A percentile compares a stretch with the other conserved stretches of the same genome.
These are phyloP conservation scores for Lithocarpus polystachyus DNA, from an alignment of 306 rosid genomes.

Conservation along the genomic window DNA sequence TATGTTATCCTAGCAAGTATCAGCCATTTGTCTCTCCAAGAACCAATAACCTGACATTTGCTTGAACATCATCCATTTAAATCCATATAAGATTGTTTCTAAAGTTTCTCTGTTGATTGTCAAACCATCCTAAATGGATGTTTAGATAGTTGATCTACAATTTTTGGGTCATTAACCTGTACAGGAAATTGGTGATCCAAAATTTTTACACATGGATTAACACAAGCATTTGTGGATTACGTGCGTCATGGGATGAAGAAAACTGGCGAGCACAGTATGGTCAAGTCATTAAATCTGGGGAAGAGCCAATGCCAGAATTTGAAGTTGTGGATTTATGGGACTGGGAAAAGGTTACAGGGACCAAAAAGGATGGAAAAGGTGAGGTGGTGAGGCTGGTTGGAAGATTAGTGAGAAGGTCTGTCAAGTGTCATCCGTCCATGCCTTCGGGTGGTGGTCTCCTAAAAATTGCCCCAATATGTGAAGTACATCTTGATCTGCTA, in stretches of 20 bases:
- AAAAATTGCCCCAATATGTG: slow-evolving; percentile 76
- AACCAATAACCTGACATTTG: slow-evolving; percentile 7
- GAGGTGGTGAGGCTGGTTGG: slow-evolving; percentile 58
- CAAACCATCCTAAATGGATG: neutral
- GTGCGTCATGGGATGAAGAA: slow-evolving; percentile 67
- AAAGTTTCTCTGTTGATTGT: neutral
- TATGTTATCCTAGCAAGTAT: neutral
- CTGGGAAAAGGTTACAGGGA: slow-evolving; percentile 61
- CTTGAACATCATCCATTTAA: neutral
- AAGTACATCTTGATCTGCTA: slow-evolving; percentile 77
- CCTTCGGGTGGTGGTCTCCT: slow-evolving; percentile 59
- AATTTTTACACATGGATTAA: neutral
- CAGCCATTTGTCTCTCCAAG: slow-evolving; percentile 16
- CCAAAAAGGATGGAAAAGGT: slow-evolving; percentile 58
- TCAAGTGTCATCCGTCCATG: slow-evolving; percentile 76
- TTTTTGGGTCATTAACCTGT: neutral
- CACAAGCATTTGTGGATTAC: slow-evolving; percentile 16
- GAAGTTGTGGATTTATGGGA: slow-evolving; percentile 71
- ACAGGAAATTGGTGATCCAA: neutral
- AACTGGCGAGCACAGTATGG: slow-evolving; percentile 91
- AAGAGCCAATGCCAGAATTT: slow-evolving; percentile 43
- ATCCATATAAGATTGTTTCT: neutral
- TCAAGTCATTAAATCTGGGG: slow-evolving; percentile 64
- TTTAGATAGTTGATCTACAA: neutral
- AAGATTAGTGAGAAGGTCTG: slow-evolving; percentile 59